Percentiles rank a stretch among this genome's conserved stretches.
Conservation (phyloP, 2,329 filamentous ascomycete species). For the Pseudogymnoascus sp. region DNA sequence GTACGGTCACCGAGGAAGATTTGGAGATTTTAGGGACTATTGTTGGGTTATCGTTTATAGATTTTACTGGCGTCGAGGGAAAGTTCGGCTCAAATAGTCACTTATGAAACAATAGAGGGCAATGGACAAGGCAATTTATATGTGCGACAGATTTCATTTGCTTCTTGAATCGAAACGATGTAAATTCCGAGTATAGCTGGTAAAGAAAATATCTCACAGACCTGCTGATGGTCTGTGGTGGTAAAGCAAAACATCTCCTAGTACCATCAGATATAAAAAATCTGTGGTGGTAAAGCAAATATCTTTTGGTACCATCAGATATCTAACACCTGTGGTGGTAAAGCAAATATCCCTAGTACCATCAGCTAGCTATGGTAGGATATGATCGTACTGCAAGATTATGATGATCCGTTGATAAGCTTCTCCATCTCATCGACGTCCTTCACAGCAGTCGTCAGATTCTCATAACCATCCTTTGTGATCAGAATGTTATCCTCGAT, state of each 20-base stretch:
- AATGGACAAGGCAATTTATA: background rate
- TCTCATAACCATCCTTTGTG: constrained; percentile 61
- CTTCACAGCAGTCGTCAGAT: constrained; percentile 66
- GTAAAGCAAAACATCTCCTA: background rate
- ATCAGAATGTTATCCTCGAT: constrained; percentile 69
- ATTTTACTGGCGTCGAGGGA: background rate
- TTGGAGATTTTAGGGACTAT: background rate
- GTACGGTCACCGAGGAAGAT: background rate
- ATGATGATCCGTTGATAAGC: constrained; percentile 21
- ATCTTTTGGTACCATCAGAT: background rate
- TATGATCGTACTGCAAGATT: background rate
- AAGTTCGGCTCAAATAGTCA: background rate
- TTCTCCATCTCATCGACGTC: constrained; percentile 54
- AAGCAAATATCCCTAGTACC: background rate
- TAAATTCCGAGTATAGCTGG: background rate
- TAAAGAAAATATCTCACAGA: background rate
- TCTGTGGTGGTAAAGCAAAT: background rate
- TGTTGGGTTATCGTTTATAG: background rate
- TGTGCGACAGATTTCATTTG: background rate
- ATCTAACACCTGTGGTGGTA: background rate
- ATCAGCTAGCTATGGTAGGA: background rate
- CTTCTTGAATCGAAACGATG: background rate
- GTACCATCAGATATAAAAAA: background rate
- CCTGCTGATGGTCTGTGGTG: background rate
- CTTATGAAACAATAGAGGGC: background rate